Evolutionary conservation across 345 rosid species (phyloP).

Genomic region (Boechera retrofracta): DNA sequence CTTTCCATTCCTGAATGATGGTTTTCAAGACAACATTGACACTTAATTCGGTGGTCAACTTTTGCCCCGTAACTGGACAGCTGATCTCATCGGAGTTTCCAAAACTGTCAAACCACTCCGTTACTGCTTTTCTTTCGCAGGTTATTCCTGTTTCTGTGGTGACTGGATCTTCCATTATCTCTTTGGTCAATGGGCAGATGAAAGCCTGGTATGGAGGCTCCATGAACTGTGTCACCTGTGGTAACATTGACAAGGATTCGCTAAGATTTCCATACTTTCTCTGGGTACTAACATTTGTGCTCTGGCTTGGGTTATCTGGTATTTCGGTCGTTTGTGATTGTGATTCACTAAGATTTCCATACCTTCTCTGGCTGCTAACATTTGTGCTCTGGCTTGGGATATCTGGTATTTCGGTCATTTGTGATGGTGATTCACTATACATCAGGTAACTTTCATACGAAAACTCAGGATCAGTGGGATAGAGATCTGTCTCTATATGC

Average conservation of each 20-base stretch:
- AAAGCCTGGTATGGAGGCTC: constrained; percentile 83
- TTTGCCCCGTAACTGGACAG: constrained; percentile 69
- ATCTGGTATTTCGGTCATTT: constrained; percentile 40
- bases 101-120: constrained; percentile 63
- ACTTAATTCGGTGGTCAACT: constrained; percentile 51
- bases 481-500: constrained; percentile 65
- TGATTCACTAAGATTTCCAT: constrained; percentile 43
- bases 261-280: constrained; percentile 43
- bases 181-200: constrained; percentile 83
- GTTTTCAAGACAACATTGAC: constrained; percentile 65
- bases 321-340: constrained; percentile 43
- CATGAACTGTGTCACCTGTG: constrained; percentile 55
- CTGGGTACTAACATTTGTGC: constrained; percentile 46
- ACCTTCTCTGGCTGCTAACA: constrained; percentile 47
- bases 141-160: constrained; percentile 79
- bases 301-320: constrained; percentile 39
- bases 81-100: constrained; percentile 49
- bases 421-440: constrained; percentile 41
- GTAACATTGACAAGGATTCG: constrained; percentile 50
- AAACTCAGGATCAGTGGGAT: constrained; percentile 53
- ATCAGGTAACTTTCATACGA: constrained; percentile 49
- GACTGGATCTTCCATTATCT: constrained; percentile 90
- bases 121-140: constrained; percentile 70
- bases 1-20: constrained; percentile 82
- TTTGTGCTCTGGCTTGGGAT: constrained; percentile 37